Evolutionary conservation across 2,329 filamentous ascomycete genomes (phyloP), one percentile per base, ranked within the genome.

Genomic region (Macrophomina phaseolina): DNA sequence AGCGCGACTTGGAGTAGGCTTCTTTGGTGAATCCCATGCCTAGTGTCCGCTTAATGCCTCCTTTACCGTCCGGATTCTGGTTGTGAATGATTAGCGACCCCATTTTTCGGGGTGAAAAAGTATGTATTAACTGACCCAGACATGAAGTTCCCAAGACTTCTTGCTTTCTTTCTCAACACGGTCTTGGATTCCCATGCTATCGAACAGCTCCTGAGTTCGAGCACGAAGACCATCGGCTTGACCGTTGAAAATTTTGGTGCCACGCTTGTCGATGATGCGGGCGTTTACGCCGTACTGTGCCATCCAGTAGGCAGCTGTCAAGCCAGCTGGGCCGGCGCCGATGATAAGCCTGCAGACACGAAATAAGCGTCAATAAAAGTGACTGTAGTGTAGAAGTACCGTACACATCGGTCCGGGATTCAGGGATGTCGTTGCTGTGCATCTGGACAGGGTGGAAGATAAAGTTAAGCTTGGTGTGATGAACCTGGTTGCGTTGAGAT

Each of bases 191-290:
- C 87, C 89, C 69, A 93, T 90, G 5, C 85, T 87, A 70, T 93
- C 89, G 65, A 92, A 86, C 16, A 92, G 90, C 75, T 93, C 89
- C 1, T 91, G 80, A 0, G 88, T 91, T 1, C 89, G 86, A 68
- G 85, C 86, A 76, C 91, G 87, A 1, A 90, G 79, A 1, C 86
- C 86, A 69, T 91, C 89, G 14, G 89, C 89, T 74, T 90, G 87
- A 3, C 88, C 88, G 7, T 34, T 48, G 58, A 83, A 80, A 48
- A 80, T 72, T 60, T 90, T 79, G 0, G 85, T 86, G 0, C 86
- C 87, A 3, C 76, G 68, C 5, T 85, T 83, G 7, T 81, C 81
- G 70, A 90, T 88, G 0, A 90, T 60, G 12, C 56, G 56, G 7
- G 40, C 56, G 4, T 48, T 36, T 23, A 60, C 11, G 28, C 56